Evolutionary conservation across 495 filamentous ascomycete species (phyloP), one percentile per base, ranked within the genome.

Genomic region (Schizothecium vesticola): DNA sequence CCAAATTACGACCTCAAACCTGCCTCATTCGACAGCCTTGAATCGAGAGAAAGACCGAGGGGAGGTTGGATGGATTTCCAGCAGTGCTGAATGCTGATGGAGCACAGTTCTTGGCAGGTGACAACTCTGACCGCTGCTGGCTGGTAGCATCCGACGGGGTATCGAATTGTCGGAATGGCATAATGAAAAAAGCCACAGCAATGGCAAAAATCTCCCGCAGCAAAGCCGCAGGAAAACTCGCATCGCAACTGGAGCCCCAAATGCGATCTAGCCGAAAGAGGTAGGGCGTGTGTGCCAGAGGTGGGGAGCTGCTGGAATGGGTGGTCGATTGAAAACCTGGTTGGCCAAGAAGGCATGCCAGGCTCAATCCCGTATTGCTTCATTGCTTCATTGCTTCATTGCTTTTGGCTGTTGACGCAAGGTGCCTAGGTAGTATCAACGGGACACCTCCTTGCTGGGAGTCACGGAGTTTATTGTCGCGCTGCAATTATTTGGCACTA

Each of bases 121-220:
- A 19, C 24, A 25, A 36, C 61, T 64, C 43, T 13, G 61, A 23
- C 61, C 33, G n/a, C 29, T 25, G 61, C 22, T 64, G 61, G 61
- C 36, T 64, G 61, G 61, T 24, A 28, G 36, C 31, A 64, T 26
- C 55, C 63, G 63, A 65, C 43, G 13, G 61, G 69, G 68, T 66
- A 76, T 74, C 70, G 72, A 72, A 75, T 73, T 76, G 33, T 70
- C 67, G 69, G 69, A 76, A 75, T 75, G 69, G 73, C 73, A 75
- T 75, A 61, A 66, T 70, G 12, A 56, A 31, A 61, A 31, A 61
- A 31, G 65, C 66, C 51, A 61, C 66, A 56, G 51, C 57, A 66
- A 69, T 57, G 67, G 64, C 71, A 58, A 55, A 43, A 74, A 71
- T 67, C 62, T 29, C 65, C 23, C 31, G 31, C 65, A 23, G 29